phyloP scores from a whole-genome alignment of 345 rosid genomes.

The Raphanus sativus region DNA sequence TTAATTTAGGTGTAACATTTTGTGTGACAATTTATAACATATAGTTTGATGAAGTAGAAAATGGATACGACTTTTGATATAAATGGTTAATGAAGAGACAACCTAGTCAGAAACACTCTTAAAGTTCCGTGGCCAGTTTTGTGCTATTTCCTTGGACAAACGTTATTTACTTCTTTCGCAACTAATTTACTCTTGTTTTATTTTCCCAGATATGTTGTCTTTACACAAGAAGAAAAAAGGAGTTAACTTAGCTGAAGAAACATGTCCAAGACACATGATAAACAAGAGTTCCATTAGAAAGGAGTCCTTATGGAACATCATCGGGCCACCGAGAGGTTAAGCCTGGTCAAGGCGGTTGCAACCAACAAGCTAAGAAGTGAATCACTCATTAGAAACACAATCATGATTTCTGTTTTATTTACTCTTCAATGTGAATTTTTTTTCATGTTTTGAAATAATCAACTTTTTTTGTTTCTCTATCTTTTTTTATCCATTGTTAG shows the following conservation, averaged over 20 bases:
- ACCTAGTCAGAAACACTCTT: constrained; percentile 25
- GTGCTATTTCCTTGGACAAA: constrained; percentile 29
- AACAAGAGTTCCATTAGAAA: no score
- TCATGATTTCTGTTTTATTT: not conserved
- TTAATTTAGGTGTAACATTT: not conserved
- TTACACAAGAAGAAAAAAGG: no score
- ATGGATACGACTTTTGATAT: not conserved
- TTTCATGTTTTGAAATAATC: constrained; percentile 3
- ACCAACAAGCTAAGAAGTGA: constrained; percentile 35
- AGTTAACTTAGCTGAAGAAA: no score
- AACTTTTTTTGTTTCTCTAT: not conserved
- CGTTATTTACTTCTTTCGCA: not conserved
- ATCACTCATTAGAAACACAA: not conserved
- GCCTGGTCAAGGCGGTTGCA: constrained; percentile 43
- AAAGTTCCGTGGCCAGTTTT: constrained; percentile 6
- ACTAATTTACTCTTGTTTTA: not conserved
- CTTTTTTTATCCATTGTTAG: not conserved
- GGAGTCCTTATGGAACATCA: constrained; percentile 41
- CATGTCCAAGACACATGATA: no score
- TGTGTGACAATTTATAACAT: not conserved
- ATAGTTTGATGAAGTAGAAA: not conserved
- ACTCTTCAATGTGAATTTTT: not conserved
- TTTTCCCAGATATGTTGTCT: no score
- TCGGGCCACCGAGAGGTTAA: constrained; percentile 48
- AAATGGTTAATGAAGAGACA: not conserved